Percentiles rank a stretch among this genome's conserved stretches.
phyloP scores from a whole-genome alignment of 116 monocot genomes.

The Phalaenopsis hybrid region DNA sequence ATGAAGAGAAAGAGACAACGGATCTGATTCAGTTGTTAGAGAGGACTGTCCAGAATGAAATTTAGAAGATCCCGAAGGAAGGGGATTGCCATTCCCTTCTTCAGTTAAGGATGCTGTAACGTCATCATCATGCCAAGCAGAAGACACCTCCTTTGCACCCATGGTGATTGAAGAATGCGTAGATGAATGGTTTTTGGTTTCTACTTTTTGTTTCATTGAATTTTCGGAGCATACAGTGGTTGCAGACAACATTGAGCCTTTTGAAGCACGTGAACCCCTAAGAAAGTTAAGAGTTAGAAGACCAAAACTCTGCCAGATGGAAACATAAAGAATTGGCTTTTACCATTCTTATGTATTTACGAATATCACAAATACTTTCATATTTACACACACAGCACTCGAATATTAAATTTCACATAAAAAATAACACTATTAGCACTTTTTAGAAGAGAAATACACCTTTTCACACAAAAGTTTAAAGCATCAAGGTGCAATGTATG shows the following conservation, averaged over 20 bases:
- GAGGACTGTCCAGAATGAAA: not conserved
- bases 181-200: conserved; percentile 15
- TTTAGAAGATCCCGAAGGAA: conserved; percentile 15
- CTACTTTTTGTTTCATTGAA: conserved; percentile 33
- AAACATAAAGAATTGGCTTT: not conserved
- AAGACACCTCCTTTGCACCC: conserved; percentile 20
- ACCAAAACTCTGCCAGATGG: not conserved
- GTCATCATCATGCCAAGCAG: conserved; percentile 48
- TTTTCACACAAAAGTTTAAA: too few species aligned
- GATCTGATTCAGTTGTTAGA: not conserved
- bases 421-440: too few species aligned
- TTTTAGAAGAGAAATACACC: too few species aligned
- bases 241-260: conserved; percentile 17
- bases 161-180: conserved; percentile 14
- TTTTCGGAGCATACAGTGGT: conserved; percentile 18
- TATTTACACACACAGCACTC: too few species aligned
- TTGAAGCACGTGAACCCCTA: conserved; percentile 52
- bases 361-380: too few species aligned
- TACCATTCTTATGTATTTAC: too few species aligned
- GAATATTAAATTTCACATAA: too few species aligned
- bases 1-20: not conserved
- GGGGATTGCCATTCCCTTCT: not conserved
- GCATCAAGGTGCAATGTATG: too few species aligned
- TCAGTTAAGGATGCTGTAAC: not conserved
- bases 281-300: conserved; percentile 8